Conservation (phyloP, 139 green algal genomes). For the Zygnema circumcarinatum region DNA sequence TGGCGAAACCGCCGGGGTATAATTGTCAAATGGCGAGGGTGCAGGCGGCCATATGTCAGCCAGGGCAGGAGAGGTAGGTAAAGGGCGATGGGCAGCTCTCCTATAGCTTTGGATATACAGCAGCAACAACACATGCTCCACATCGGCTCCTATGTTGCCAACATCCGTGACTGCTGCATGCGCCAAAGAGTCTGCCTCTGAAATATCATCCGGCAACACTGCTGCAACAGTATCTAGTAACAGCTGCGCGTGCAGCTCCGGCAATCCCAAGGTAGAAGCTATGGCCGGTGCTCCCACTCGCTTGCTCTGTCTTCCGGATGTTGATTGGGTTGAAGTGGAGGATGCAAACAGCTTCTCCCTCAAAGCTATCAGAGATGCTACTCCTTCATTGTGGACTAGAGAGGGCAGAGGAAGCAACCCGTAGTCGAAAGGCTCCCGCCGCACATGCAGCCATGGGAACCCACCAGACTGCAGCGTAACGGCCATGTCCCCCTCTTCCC, state of each 20-base stretch:
- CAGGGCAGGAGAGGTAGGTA: constrained; percentile 3
- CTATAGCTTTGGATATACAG: constrained; percentile 51
- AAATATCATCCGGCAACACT: constrained; percentile 17
- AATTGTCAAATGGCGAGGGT: constrained; percentile 53
- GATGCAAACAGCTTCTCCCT: not conserved
- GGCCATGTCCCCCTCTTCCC: too few relatives aligned
- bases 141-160: constrained; percentile 37
- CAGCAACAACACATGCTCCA: constrained; percentile 49
- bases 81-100: constrained; percentile 20
- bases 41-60: constrained; percentile 52
- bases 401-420: constrained; percentile 46
- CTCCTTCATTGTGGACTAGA: constrained; percentile 34
- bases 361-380: not conserved
- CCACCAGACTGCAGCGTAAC: not conserved
- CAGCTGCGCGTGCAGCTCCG: constrained; percentile 19
- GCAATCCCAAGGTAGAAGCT: not conserved
- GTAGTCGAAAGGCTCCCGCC: constrained; percentile 54
- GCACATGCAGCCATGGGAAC: constrained; percentile 50
- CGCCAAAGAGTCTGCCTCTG: constrained; percentile 15
- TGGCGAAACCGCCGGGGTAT: not conserved
- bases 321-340: not conserved
- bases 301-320: not conserved
- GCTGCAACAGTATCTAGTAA: constrained; percentile 18
- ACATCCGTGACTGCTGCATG: constrained; percentile 17
- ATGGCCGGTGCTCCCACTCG: constrained; percentile 6